Evolutionary conservation across 192 early-diverging fungal genomes (phyloP), one percentile per base, ranked within the genome.

Genomic region (Anaeromyces robustus): DNA sequence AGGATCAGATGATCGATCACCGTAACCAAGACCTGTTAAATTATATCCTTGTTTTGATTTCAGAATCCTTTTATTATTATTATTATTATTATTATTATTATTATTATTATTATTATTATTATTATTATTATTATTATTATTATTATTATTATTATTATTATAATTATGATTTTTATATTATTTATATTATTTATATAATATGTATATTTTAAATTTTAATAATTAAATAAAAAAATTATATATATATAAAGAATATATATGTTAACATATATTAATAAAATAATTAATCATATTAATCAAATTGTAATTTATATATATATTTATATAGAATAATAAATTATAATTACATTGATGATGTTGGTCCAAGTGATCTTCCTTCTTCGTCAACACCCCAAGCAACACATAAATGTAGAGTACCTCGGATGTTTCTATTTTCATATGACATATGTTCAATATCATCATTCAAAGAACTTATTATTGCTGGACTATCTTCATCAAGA

Each of bases 371-470:
- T n/a, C 81, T 82, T 80, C 87, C 86, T 2, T 83, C 81, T 4
- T 86, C 83, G 29, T 85, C 82, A 28, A 84, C 87, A 29, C 85
- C 86, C 88, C 88, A 89, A 13, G 82, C 81, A 30, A 82, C 83
- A 52, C 80, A 78, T 26, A 88, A 30, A 30, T 79, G 79, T 1
- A 89, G 81, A 2, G 80, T 78, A 17, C 88, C 88, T 18, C 31
- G 41, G n/a, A 82, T 81, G 83, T 85, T 86, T 30, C 32, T 77
- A 30, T 86, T 43, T 31, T 39, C 83, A 78, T 79, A 77, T 7
- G 77, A 52, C 12, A 77, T 3, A 26, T 30, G 41, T 29, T 26
- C 83, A 77, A 43, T 32, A 30, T 30, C 83, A 41, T 52, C 43
- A 52, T 52, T 52, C 22, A 52, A 52, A 22, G 43, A 22, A 52